Base-by-base conservation (phyloP, 1,139 yeast species). In the Geotrichum histeridarum region DNA sequence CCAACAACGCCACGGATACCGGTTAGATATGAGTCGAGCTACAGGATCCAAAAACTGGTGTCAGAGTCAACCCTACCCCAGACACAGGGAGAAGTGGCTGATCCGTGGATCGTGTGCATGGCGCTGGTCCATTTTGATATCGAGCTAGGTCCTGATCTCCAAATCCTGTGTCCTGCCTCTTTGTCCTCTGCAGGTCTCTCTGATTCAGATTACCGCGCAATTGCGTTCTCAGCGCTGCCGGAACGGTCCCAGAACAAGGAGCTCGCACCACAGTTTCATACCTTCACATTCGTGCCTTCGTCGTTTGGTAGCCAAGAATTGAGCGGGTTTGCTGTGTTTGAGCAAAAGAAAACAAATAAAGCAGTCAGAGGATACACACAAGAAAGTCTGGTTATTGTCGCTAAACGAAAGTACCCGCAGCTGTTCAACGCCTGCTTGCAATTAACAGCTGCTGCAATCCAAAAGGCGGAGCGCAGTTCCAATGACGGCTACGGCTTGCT, bases 101-200 rank as follows among this genome's bases (percentile, higher is more conserved):
- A 57, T 31, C 59, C 63, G 30, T 67, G 69, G 70, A 55, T 63
- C 36, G 45, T 57, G 31, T 65, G 69, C 53, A 61, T 67, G 46
- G 54, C 67, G 38, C 63, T 67, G 49, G 66, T 68, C n/a, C 69
- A 67, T 51, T 68, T 68, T 57, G 70, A 68, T 51, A 66, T 65
- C 11, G 67, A 68, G 50, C 58, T 68, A 8, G 72, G 72, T 1
- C 72, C 72, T 0, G 70, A 65, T 50, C 60, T 66, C 47, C 66
- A 66, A 53, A 53, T 66, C 38, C 63, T 66, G 37, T 61, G 67
- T n/a, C 69, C 69, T 2, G 47, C 61, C 17, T 22, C 27, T 22
- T 22, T 5, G 4, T 22, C 27, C 27, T 3, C 27, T 22, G 27
- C 27, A 3, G 3, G 27, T 22, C 63, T 66, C 49, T 53, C 60